Base-by-base conservation (phyloP, 1,139 yeast genomes). In the Candida pseudoviswanathii region DNA sequence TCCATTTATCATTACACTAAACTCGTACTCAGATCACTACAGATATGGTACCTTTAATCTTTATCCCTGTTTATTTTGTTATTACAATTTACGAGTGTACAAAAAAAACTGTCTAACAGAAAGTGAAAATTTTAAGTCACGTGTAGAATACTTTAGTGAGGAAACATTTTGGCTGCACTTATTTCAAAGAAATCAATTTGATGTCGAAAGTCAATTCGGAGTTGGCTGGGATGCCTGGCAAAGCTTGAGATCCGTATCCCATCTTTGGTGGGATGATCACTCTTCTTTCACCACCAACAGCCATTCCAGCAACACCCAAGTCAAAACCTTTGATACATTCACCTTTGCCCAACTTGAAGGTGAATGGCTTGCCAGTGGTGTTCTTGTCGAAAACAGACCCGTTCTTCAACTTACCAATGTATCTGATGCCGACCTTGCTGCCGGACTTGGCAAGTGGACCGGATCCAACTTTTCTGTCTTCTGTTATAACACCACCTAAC, bases 241-340 rank as follows among this genome's bases (percentile, higher is more conserved):
- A 80, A 56, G 89, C 83, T 78, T 89, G 89, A 65, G 88, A 87
- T 57, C 99, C 99, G 74, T 94, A 94, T 51, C 97, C 99, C 85
- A 89, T 89, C 66, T 94, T 83, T 51, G 99, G 86, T 60, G 99
- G 99, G 60, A 95, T 89, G 56, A 90, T 81, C 58, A 95, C 91
- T 78, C 99, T 86, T 81, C 99, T 91, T 81, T 95, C 99, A 66
- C 99, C 99, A 63, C 97, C 97, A 67, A 90, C 96, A 54, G 96
- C 85, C 98, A 95, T 92, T 69, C 99, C 99, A 51, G 92, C 90
- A 62, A 94, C 96, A 79, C 99, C 99, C 63, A 92, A 81, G 69
- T 94, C 99, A 87, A 96, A 94, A 57, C 98, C 99, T 73, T 89
- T 90, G 78, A 95, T 95, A 65, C 96, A 97, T 75, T 95, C 98